Conservation (phyloP, 1,284 basidiomycete species). For the Apiotrichum veenhuisii region DNA sequence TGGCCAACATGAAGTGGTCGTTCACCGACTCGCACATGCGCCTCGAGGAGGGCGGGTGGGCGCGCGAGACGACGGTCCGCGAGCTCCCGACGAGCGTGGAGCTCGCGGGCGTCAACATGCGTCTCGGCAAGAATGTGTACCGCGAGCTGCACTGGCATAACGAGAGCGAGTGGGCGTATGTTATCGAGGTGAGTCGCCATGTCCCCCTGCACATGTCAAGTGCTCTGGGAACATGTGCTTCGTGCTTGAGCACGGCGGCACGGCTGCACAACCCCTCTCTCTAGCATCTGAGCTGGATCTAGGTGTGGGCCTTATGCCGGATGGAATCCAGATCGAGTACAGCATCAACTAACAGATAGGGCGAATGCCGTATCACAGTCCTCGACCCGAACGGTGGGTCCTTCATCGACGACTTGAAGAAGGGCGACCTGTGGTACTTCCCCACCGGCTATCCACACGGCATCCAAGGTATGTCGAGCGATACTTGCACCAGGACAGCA, state of each 20-base stretch:
- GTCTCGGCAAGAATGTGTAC: constrained; percentile 59
- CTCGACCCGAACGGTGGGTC: constrained; percentile 62
- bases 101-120: constrained; percentile 68
- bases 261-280: too few relatives aligned
- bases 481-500: background rate
- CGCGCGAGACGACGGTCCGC: constrained; percentile 51
- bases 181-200: constrained; percentile 27
- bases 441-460: constrained; percentile 58
- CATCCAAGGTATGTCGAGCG: constrained; percentile 63
- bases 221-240: too few relatives aligned
- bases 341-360: too few relatives aligned
- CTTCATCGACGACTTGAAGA: constrained; percentile 51
- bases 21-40: constrained; percentile 66
- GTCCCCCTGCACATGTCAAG: too few relatives aligned
- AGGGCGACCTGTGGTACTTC: constrained; percentile 62
- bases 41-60: constrained; percentile 68
- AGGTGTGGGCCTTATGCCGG: too few relatives aligned
- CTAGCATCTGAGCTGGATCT: too few relatives aligned
- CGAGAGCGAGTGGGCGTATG: constrained; percentile 55
- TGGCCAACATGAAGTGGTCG: constrained; percentile 68
- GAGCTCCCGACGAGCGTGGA: constrained; percentile 61
- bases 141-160: constrained; percentile 73
- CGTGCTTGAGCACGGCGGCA: too few relatives aligned
- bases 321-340: too few relatives aligned
- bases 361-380: constrained; percentile 60